Base-by-base conservation (phyloP, 2,329 filamentous ascomycete species). In the Talaromyces sp. region DNA sequence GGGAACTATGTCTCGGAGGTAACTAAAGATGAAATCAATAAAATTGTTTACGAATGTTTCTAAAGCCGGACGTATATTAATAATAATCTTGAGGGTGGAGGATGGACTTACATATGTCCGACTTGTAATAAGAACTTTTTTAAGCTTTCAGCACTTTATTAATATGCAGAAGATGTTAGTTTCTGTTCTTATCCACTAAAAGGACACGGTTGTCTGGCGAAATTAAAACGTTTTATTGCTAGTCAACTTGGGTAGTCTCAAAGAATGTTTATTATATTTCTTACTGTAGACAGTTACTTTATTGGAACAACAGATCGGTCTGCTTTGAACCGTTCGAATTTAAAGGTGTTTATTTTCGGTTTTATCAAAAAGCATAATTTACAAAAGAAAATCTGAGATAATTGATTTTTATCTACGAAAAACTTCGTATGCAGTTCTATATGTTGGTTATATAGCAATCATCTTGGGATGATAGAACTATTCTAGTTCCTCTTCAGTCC, bases 1-100 rank as follows among this genome's bases (percentile, higher is more conserved):
- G 33, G 54, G 25, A 57, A 32, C 59, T 64, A 44, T 33, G 17
- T 57, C 15, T 64, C 47, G 53, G 61, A 65, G 33, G 47, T 19
- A 13, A 59, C 57, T 55, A 27, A 54, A 55, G 30, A 59, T 47
- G 49, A 59, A 59, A 59, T 59, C 27, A 17, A 59, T 30, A 17
- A 44, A 7, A 59, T 59, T 42, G 28, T 28, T 11, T 28, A 17
- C 33, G 22, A 57, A 51, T 57, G 22, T 33, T 49, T 49, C 22
- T 13, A 57, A 44, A 57, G 55, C 39, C 39, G 17, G 22, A 25
- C 30, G 49, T 59, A 59, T 59, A 53, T 59, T 33, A 17, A 53
- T 28, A 19, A 44, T 39, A 22, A 36, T 44, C 32, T 59, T 59
- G 28, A 36, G 49, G 22, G 39, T 54, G 47, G 57, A 30, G 57